These are phyloP conservation scores for Chalciporus chontae DNA, from an alignment of 768 basidiomycete species.

Conservation along the genomic window DNA sequence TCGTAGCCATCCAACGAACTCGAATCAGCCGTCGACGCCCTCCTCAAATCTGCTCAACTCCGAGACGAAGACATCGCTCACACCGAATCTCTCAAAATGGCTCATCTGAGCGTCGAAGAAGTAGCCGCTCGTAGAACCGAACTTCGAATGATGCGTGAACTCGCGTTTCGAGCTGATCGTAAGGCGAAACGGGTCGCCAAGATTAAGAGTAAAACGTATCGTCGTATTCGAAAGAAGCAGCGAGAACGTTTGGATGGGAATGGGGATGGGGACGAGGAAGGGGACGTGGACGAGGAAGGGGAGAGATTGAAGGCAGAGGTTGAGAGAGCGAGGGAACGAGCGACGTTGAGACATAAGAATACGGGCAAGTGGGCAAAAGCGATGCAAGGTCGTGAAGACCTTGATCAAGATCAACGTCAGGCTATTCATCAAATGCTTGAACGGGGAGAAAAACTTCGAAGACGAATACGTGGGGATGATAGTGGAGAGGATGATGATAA, in stretches of 20 bases:
- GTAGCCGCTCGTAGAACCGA: constrained; percentile 77
- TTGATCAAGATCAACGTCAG: constrained; percentile 55
- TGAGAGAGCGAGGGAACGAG: constrained; percentile 82
- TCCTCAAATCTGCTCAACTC: constrained; percentile 79
- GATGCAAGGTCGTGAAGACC: constrained; percentile 66
- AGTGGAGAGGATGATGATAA: constrained; percentile 54
- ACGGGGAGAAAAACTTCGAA: constrained; percentile 72
- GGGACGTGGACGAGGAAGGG: constrained; percentile 42
- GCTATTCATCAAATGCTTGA: constrained; percentile 86
- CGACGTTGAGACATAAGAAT: constrained; percentile 83
- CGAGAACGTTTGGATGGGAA: constrained; percentile 56
- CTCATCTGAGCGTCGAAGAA: constrained; percentile 81
- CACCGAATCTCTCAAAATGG: constrained; percentile 81
- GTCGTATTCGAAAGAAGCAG: constrained; percentile 79
- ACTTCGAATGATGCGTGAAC: constrained; percentile 84
- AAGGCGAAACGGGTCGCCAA: constrained; percentile 89
- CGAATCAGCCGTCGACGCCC: constrained; percentile 78
- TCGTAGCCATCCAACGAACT: constrained; percentile 76
- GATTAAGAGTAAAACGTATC: constrained; percentile 94
- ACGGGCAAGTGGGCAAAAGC: constrained; percentile 86
- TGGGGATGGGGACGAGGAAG: constrained; percentile 44
- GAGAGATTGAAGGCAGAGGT: constrained; percentile 65
- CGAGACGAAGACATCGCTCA: constrained; percentile 75
- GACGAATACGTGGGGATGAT: constrained; percentile 69
- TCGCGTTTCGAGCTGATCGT: constrained; percentile 89